phyloP scores from a whole-genome alignment of 2,329 filamentous ascomycete genomes.

The Hypoxylon sp. region DNA sequence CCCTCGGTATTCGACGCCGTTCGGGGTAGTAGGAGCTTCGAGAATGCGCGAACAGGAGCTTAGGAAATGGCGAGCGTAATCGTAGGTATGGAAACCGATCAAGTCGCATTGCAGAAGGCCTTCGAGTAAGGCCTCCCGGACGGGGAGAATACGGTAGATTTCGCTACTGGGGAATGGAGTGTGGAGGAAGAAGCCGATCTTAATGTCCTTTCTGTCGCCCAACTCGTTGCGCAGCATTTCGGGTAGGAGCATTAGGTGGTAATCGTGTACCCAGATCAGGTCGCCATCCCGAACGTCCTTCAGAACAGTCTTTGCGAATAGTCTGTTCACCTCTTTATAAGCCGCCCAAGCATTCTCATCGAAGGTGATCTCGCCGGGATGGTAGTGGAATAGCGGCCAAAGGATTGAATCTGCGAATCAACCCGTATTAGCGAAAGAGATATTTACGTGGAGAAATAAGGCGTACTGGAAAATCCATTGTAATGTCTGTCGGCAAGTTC shows the following conservation, averaged over 20 bases:
- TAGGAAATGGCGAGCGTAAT: conserved; percentile 97
- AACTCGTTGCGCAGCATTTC: conserved; percentile 95
- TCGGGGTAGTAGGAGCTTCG: conserved; percentile 86
- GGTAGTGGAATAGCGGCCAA: conserved; percentile 99
- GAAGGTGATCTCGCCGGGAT: conserved; percentile 98
- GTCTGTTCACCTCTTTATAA: conserved; percentile 91
- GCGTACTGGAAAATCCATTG: conserved; percentile 95
- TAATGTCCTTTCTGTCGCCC: conserved; percentile 85
- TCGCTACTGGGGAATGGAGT: conserved; percentile 97
- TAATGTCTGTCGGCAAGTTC: conserved; percentile 96
- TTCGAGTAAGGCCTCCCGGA: conserved; percentile 87
- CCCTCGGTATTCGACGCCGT: conserved; percentile 91
- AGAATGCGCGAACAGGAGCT: conserved; percentile 97
- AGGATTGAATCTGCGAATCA: conserved; percentile 84
- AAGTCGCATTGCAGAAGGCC: conserved; percentile 94
- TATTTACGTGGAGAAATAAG: conserved; percentile 9
- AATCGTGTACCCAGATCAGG: conserved; percentile 98
- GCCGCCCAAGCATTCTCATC: conserved; percentile 95
- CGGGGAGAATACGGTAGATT: conserved; percentile 95
- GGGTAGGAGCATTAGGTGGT: conserved; percentile 96
- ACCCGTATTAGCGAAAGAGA: conserved; percentile 20
- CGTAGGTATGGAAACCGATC: conserved; percentile 98
- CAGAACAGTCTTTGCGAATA: conserved; percentile 90
- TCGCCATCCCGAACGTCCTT: conserved; percentile 93
- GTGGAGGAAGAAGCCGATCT: conserved; percentile 98